Base-by-base conservation (phyloP, 352 stramenopile genomes). In the Pythium coloratum region DNA sequence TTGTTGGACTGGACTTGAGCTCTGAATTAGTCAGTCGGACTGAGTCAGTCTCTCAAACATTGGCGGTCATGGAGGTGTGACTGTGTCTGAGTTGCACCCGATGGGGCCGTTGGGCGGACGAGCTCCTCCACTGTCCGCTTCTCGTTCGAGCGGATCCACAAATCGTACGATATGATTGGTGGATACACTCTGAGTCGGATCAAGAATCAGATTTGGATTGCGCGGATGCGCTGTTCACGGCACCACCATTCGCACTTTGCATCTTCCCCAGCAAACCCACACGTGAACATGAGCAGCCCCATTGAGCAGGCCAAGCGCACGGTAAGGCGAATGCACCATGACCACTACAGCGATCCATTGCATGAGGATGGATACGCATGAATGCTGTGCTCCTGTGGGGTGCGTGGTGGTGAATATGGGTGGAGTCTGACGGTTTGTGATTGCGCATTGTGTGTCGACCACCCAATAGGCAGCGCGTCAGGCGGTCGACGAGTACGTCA, bases 401-500 rank as follows among this genome's bases (percentile, higher is more conserved):
- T 24, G 20, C 20, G 20, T 24, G 20, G 20, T 24, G 20, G 20
- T 38, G 14, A 46, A 44, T 50, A 10, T 46, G 58, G 13, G 8
- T 34, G 42, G 12, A 51, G 4, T 30, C 9, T 54, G 8, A 20
- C 32, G 2, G n/a, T 56, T 32, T 54, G 9, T 42, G 32, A n/a
- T 9, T 70, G 24, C 6, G 74, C 46, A 16, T 55, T 59, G 32
- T 54, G 13, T 54, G 53, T 30, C 20, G 10, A 46, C 57, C 38
- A 46, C 38, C 10, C 36, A 44, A 44, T 14, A 94, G 85, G 88
- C 88, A 12, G 89, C 89, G 28, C 86, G 86, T 38, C 79, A 88
- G 59, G 90, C 92, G 16, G 89, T 98, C 64, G 93, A 98, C 69
- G 94, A 98, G 72, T 97, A 94, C 72, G 90, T 98, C 20, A 74